Base-by-base conservation (phyloP, 805 yeast genomes). In the Wickerhamiella musiphila region DNA sequence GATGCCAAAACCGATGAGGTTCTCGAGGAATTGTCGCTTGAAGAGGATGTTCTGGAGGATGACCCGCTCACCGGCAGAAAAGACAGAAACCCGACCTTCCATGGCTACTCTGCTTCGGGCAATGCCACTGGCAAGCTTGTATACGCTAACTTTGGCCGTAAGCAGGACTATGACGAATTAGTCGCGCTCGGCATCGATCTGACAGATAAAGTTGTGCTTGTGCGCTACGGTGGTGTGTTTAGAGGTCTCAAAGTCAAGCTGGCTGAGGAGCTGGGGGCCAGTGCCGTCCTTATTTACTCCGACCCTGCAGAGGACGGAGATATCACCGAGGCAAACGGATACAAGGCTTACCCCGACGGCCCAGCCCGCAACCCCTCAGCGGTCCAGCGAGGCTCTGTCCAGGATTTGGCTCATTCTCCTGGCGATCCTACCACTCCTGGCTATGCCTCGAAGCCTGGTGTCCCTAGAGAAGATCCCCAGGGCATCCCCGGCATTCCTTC, bases 401-500 rank as follows among this genome's bases (percentile, higher is more conserved):
- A 67, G 49, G 77, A 66, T 46, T 53, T 75, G 20, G 63, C 77
- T 4, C 51, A 50, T 29, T 56, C 61, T 4, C 83, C 84, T 1
- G 90, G 90, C 21, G 90, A 77, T 46, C 90, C 90, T 12, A 67
- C 83, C 0, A 70, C 83, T 1, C 83, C 83, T 1, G 79, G 77
- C 2, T 66, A 62, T 40, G 67, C 77, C 4, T 65, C 71, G 22
- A 65, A 61, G 29, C 65, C 66, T 4, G 64, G 58, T 11, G 63
- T 62, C 26, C 31, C 23, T 32, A 57, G 77, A 33, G 49, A 50
- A 5, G 70, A 62, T 37, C 78, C 78, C 2, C 43, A 52, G 21
- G 51, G 63, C 5, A 70, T 70, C 29, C 83, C 84, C 11, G 52
- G 51, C 15, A 78, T 78, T 35, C 86, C 90, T 6, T 70, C 71